Evolutionary conservation across 2,329 filamentous ascomycete genomes (phyloP).

Genomic region (Claviceps fusiformis): DNA sequence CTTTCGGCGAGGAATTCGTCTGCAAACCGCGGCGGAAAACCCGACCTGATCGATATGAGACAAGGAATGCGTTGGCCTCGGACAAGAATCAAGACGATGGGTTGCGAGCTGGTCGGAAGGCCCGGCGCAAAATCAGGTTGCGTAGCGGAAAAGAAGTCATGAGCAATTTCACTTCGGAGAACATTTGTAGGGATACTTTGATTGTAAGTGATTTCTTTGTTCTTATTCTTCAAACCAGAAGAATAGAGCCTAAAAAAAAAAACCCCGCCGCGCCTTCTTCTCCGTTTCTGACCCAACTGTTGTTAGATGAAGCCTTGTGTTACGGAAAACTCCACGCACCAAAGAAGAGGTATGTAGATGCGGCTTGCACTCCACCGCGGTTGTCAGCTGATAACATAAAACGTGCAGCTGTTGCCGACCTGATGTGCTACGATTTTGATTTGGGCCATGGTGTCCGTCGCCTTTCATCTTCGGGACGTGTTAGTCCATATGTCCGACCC

Average conservation of each 20-base stretch:
- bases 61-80: not conserved
- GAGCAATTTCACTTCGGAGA: slow-evolving; percentile 37
- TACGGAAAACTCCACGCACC: not conserved
- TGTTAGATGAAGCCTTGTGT: slow-evolving; percentile 3
- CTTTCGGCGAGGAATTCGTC: slow-evolving; percentile 1
- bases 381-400: not conserved
- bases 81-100: not conserved
- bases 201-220: slow-evolving; percentile 1
- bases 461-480: not conserved
- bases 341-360: not conserved
- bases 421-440: slow-evolving; percentile 3
- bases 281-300: not conserved
- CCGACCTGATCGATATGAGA: slow-evolving; percentile 9
- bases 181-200: not conserved
- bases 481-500: not conserved
- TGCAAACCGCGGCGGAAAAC: slow-evolving; percentile 9
- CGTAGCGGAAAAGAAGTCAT: slow-evolving; percentile 34
- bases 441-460: not conserved
- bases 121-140: slow-evolving; percentile 13
- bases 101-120: not conserved
- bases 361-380: not conserved
- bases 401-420: slow-evolving; percentile 1
- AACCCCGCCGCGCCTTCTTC: not conserved
- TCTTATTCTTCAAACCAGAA: not conserved
- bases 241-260: too few species aligned